Percentiles rank a stretch among this genome's conserved stretches.
Conservation (phyloP, 306 rosid species). For the Sicyos edulis region DNA sequence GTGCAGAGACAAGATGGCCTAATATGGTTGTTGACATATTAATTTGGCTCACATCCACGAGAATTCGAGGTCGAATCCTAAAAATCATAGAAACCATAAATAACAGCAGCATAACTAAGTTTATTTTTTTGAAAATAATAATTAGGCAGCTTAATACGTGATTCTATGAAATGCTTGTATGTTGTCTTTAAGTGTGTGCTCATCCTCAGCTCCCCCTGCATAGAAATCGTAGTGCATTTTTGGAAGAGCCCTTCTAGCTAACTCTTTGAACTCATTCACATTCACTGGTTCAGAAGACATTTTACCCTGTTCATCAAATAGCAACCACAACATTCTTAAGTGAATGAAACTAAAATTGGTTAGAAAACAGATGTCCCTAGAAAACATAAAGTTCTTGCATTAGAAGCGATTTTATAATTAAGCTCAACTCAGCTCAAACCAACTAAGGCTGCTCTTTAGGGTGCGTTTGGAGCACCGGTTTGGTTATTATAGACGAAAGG, state of each 20-base stretch:
- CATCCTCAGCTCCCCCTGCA: conserved; percentile 64
- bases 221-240: conserved; percentile 54
- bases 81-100: conserved; percentile 4
- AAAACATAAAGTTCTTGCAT: too few relatives aligned
- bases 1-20: conserved; percentile 47
- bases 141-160: conserved; percentile 30
- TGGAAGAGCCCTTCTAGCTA: conserved; percentile 52
- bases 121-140: background rate
- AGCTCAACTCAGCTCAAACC: too few relatives aligned
- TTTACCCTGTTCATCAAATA: conserved; percentile 26
- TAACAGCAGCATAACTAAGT: background rate
- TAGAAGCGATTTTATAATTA: too few relatives aligned
- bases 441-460: too few relatives aligned
- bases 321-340: background rate
- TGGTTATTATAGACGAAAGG: too few relatives aligned
- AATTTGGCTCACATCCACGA: conserved; percentile 59
- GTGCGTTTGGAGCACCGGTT: too few relatives aligned
- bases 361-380: too few relatives aligned
- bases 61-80: conserved; percentile 60
- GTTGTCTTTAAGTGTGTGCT: conserved; percentile 45
- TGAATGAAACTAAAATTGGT: background rate
- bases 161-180: conserved; percentile 51
- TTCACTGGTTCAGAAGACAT: conserved; percentile 49
- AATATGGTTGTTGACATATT: conserved; percentile 47
- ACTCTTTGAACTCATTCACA: conserved; percentile 49